A percentile compares a stretch with the other conserved stretches of the same genome.
phyloP scores from a whole-genome alignment of 2,329 filamentous ascomycete genomes.

The Colletotrichum destructivum region DNA sequence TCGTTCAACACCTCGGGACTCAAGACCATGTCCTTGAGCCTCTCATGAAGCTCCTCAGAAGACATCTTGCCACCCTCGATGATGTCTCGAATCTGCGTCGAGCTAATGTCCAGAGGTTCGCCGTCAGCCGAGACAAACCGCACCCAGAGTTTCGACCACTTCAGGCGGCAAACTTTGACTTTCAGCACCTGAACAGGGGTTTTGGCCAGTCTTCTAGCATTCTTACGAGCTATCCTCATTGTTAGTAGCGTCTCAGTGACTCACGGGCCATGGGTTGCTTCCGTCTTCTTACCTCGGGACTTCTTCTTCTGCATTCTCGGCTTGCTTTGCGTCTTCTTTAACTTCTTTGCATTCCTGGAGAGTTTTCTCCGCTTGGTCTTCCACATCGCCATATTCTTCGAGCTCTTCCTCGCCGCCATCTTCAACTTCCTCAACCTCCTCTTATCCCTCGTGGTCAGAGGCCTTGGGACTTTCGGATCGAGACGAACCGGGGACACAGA shows the following conservation, averaged over 20 bases:
- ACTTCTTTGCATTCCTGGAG: no score
- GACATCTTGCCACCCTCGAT: neutral
- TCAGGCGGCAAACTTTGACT: neutral
- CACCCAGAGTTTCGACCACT: neutral
- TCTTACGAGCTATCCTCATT: neutral
- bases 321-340: neutral
- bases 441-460: neutral
- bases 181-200: neutral
- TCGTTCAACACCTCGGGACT: neutral
- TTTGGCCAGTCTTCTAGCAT: neutral
- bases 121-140: constrained; percentile 5
- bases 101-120: neutral
- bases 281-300: neutral
- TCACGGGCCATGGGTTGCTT: no score
- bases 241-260: neutral
- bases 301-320: neutral
- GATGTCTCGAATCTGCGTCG: neutral
- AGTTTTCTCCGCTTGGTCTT: neutral
- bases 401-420: neutral
- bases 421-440: neutral
- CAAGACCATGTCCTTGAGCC: neutral
- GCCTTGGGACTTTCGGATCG: neutral
- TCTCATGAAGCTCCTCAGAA: neutral
- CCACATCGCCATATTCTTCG: neutral
- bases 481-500: neutral